Evolutionary conservation across 441 rosid genomes (phyloP).

Genomic region (Eugenia klotzschiana): DNA sequence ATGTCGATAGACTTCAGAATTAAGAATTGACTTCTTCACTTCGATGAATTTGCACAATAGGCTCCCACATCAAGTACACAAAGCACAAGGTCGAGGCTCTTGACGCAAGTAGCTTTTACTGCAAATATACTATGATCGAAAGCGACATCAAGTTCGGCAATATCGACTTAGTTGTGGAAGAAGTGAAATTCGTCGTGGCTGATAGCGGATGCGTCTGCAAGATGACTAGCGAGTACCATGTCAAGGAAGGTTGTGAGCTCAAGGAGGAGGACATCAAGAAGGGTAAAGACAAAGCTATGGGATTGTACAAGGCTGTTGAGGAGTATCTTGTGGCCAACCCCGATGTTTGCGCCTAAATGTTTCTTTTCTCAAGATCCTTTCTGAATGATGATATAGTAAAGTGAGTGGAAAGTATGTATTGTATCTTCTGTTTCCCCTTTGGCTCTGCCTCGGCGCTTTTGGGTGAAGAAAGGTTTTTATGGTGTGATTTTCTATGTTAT

Average conservation of each 20-base stretch:
- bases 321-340: neutral
- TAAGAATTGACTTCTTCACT: neutral
- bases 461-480: neutral
- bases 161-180: neutral
- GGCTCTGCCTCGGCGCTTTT: neutral
- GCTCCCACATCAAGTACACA: neutral
- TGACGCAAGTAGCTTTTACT: neutral
- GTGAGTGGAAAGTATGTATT: neutral
- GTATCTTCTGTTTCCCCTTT: neutral
- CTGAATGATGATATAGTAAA: too few species aligned
- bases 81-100: conserved; percentile 2
- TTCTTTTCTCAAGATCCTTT: too few species aligned
- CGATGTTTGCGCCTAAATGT: too few species aligned
- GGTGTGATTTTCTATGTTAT: neutral
- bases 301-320: neutral
- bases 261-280: neutral
- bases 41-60: neutral
- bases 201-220: neutral
- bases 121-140: conserved; percentile 1
- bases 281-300: neutral
- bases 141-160: neutral
- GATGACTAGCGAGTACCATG: neutral
- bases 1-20: fast-evolving
- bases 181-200: neutral
- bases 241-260: neutral